phyloP scores from a whole-genome alignment of 2,329 filamentous ascomycete genomes.

The Penicillium sp. region DNA sequence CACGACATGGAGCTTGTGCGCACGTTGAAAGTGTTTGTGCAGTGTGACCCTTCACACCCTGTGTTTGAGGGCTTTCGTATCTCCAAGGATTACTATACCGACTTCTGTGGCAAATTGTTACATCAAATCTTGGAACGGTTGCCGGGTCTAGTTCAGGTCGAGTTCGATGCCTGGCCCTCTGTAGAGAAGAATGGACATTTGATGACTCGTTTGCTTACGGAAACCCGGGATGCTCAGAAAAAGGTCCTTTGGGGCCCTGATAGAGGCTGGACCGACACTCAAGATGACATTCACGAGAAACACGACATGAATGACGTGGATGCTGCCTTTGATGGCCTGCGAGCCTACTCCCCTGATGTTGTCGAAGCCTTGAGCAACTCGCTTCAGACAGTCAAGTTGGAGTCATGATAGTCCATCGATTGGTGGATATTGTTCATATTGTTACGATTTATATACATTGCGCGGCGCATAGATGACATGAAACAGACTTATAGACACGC shows the following conservation, averaged over 20 bases:
- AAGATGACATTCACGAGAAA: conserved; percentile 17
- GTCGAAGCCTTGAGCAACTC: conserved; percentile 16
- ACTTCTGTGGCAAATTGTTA: conserved; percentile 53
- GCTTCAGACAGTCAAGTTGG: conserved; percentile 14
- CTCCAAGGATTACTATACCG: conserved; percentile 56
- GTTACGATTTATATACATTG: conserved; percentile 16
- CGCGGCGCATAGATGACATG: conserved; percentile 6
- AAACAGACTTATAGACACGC: background rate
- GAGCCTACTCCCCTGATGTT: conserved; percentile 5
- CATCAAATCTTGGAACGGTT: conserved; percentile 50
- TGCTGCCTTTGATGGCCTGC: conserved; percentile 15
- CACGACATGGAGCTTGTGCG: conserved; percentile 48
- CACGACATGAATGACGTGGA: conserved; percentile 11
- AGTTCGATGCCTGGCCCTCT: conserved; percentile 57
- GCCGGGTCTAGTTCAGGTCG: conserved; percentile 49
- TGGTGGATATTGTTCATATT: background rate
- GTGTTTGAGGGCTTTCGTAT: conserved; percentile 58
- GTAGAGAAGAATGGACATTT: conserved; percentile 53
- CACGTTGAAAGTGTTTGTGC: conserved; percentile 56
- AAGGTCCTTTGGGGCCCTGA: conserved; percentile 42
- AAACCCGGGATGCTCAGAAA: conserved; percentile 34
- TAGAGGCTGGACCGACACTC: conserved; percentile 37
- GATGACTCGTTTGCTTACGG: conserved; percentile 47
- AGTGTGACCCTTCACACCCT: conserved; percentile 54
- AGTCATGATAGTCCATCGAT: conserved; percentile 5